A percentile compares a stretch with the other conserved stretches of the same genome.
These are phyloP conservation scores for Diutina siamensis DNA, from an alignment of 1,139 yeast species.

Conservation along the genomic window DNA sequence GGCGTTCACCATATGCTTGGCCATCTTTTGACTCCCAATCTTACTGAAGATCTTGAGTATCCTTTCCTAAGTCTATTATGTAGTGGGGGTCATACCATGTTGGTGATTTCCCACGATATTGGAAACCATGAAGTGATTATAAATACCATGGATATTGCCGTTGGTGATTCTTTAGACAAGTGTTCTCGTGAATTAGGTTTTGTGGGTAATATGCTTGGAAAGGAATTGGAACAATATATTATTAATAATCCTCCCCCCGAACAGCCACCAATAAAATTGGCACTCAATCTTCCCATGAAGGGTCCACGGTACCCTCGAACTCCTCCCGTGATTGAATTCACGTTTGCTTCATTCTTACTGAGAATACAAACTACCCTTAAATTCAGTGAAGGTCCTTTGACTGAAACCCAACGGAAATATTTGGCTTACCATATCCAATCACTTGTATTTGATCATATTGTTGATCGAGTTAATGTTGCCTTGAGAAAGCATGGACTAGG, in stretches of 20 bases:
- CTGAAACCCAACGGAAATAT: conserved; percentile 18
- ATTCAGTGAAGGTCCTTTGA: conserved; percentile 9
- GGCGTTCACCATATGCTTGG: conserved; percentile 98
- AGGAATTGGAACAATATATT: conserved; percentile 58
- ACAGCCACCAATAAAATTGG: conserved; percentile 12
- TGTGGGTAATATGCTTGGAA: conserved; percentile 75
- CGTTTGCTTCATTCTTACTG: conserved; percentile 64
- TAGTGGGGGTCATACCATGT: conserved; percentile 93
- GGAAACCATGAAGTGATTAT: conserved; percentile 61
- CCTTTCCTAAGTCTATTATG: conserved; percentile 77
- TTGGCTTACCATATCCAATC: conserved; percentile 58
- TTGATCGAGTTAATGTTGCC: conserved; percentile 49
- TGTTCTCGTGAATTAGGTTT: conserved; percentile 82
- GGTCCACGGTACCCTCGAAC: conserved; percentile 8
- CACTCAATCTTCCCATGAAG: conserved; percentile 21
- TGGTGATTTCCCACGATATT: conserved; percentile 55
- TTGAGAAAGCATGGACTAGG: conserved; percentile 23
- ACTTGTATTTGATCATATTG: conserved; percentile 58
- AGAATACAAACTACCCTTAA: neutral
- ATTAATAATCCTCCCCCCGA: conserved; percentile 14
- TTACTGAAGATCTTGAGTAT: conserved; percentile 24
- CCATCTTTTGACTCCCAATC: conserved; percentile 63
- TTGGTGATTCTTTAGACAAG: conserved; percentile 89
- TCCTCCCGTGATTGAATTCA: conserved; percentile 37
- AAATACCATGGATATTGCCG: conserved; percentile 78